Percentiles rank a stretch among this genome's conserved stretches.
Evolutionary conservation across 2,329 filamentous ascomycete genomes (phyloP).

Genomic region (Cordyceps militaris): DNA sequence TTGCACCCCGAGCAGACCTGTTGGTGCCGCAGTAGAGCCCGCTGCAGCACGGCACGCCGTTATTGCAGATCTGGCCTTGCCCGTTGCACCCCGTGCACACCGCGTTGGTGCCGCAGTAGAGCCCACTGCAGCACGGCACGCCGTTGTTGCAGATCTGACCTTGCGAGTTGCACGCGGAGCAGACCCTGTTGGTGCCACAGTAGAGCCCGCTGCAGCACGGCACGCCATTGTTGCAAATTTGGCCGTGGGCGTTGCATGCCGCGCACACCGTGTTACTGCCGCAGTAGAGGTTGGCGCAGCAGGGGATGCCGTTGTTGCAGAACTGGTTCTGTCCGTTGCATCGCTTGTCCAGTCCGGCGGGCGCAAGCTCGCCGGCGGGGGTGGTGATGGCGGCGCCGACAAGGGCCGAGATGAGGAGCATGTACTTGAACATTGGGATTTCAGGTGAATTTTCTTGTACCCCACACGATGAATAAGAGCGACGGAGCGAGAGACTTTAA

Average conservation of each 20-base stretch:
- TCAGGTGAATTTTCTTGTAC: background rate
- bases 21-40: background rate
- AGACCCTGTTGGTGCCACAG: background rate
- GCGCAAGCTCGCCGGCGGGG: background rate
- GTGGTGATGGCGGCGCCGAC: background rate
- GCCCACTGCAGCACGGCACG: background rate
- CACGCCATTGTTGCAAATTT: slow-evolving; percentile 2
- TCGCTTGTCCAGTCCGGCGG: background rate
- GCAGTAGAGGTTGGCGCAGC: background rate
- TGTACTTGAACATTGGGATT: background rate
- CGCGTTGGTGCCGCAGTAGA: background rate
- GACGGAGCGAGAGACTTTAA: background rate
- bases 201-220: slow-evolving; percentile 1
- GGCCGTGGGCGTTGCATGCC: background rate
- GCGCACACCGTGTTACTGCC: background rate
- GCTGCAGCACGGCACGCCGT: background rate
- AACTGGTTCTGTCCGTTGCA: background rate
- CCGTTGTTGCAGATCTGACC: background rate
- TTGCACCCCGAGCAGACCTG: background rate
- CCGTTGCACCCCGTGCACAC: background rate
- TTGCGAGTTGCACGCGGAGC: background rate
- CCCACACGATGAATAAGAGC: too few species aligned
- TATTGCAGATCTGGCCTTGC: slow-evolving; percentile 2
- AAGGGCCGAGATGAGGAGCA: background rate
- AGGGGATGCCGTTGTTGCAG: slow-evolving; percentile 6